A percentile compares a stretch with the other conserved stretches of the same genome.
phyloP scores from a whole-genome alignment of 2,329 filamentous ascomycete genomes.

The Macroventuria anomochaeta region DNA sequence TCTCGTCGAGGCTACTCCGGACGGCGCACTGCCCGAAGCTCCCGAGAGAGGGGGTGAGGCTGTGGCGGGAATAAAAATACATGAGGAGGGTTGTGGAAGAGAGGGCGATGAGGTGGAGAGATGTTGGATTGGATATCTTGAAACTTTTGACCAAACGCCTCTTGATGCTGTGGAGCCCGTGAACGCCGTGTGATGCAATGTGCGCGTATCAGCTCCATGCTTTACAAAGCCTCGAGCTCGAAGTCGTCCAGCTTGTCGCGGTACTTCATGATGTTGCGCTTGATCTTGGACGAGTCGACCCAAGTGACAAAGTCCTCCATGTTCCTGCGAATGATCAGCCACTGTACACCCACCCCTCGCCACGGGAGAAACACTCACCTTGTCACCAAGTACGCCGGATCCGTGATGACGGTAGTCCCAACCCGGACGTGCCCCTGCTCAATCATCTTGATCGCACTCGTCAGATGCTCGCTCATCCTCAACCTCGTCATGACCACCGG shows the following conservation, averaged over 20 bases:
- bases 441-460: conserved; percentile 80
- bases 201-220: no score
- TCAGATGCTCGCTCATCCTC: conserved; percentile 90
- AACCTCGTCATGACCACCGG: conserved; percentile 90
- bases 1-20: no score
- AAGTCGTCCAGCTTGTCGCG: conserved; percentile 95
- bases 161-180: conserved; percentile 22
- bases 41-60: no score
- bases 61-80: no score
- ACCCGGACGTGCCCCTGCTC: conserved; percentile 94
- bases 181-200: conserved; percentile 32
- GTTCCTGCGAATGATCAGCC: no score
- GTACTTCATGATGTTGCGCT: conserved; percentile 94
- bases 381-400: conserved; percentile 87
- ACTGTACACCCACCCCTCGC: no score
- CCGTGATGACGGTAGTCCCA: conserved; percentile 87
- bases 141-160: conserved; percentile 23
- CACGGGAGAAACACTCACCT: conserved; percentile 49
- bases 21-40: no score
- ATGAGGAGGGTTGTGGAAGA: no score
- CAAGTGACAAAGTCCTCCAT: conserved; percentile 98
- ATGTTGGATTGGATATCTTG: conserved; percentile 21
- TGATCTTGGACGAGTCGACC: conserved; percentile 96
- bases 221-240: conserved; percentile 64
- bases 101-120: neutral